phyloP scores from a whole-genome alignment of 1,139 yeast genomes.

The Kodamaea derodonti region DNA sequence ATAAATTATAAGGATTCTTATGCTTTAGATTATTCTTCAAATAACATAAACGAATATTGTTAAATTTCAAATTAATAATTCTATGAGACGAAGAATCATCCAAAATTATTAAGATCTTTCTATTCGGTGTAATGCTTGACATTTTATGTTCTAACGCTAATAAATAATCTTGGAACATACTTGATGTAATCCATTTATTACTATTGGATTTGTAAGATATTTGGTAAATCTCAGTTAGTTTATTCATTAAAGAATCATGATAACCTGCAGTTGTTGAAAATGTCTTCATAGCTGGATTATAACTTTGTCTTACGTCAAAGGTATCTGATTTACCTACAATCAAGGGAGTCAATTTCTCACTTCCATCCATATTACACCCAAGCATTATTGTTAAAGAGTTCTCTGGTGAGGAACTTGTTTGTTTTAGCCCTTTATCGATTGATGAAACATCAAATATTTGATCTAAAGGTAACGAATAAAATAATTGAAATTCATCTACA shows the following conservation, averaged over 20 bases:
- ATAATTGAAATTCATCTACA: slow-evolving; percentile 58
- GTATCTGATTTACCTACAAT: slow-evolving; percentile 60
- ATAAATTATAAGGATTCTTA: slow-evolving; percentile 36
- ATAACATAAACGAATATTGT: slow-evolving; percentile 46
- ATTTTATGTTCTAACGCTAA: slow-evolving; percentile 56
- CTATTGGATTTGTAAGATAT: slow-evolving; percentile 57
- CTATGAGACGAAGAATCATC: slow-evolving; percentile 67
- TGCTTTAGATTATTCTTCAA: slow-evolving; percentile 40
- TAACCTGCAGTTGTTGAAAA: slow-evolving; percentile 1
- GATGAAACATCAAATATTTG: slow-evolving; percentile 50
- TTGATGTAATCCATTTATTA: slow-evolving; percentile 65
- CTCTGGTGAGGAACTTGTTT: slow-evolving; percentile 46
- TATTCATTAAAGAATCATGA: slow-evolving; percentile 34
- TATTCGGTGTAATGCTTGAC: slow-evolving; percentile 28
- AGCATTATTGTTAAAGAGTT: slow-evolving; percentile 57
- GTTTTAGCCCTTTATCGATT: slow-evolving; percentile 44
- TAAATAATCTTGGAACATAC: slow-evolving; percentile 60
- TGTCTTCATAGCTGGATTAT: slow-evolving; percentile 27
- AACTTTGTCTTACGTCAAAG: slow-evolving; percentile 41
- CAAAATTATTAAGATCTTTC: slow-evolving; percentile 52
- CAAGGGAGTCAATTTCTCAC: slow-evolving; percentile 57
- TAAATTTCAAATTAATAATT: slow-evolving; percentile 52
- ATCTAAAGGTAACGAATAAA: slow-evolving; percentile 60
- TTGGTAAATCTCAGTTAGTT: slow-evolving; percentile 49
- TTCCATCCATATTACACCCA: slow-evolving; percentile 60